Base-by-base conservation (phyloP, 805 yeast genomes). In the Candida orba region DNA sequence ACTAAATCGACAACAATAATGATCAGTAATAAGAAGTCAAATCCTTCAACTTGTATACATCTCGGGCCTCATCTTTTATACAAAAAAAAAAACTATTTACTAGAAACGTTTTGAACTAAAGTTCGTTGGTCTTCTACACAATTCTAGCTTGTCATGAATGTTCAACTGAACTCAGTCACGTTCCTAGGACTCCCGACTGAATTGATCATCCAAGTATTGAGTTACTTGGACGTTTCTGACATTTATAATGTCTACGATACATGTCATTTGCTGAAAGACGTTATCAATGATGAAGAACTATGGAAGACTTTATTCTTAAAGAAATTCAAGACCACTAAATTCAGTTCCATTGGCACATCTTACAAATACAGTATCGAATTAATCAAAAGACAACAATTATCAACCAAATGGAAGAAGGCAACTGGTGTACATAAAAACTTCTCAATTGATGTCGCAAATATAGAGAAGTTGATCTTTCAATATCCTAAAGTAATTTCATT, bases 231-330 rank as follows among this genome's bases (percentile, higher is more conserved):
- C 14, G 65, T 66, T 27, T 49, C 55, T 23, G 72, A 68, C 47
- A 55, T 68, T 17, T 44, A 53, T 35, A 53, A 53, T 22, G 49
- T 67, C 33, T 60, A 64, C 30, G 57, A 54, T 40, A 55, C 67
- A 4, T 63, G 67, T 38, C 54, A 45, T 8, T 41, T 45, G 1
- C 54, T 68, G 23, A 42, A 58, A 24, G 48, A 50, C 10, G 45
- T 68, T 17, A 58, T 67, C 22, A 61, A 60, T 41, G 67, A 68
- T 49, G 67, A 68, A 36, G 74, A 68, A 45, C 50, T 69, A 9
- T 69, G 73, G 74, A 67, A 67, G 48, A 61, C 59, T 42, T 51
- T 68, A 32, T 66, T 68, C 44, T 47, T 54, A 12, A 51, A 63
- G 23, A 57, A 52, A 18, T 59, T 58, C 37, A 47, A 56, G 13